These are phyloP conservation scores for Aureobasidium vineae DNA, from an alignment of 2,329 filamentous ascomycete species.

Conservation along the genomic window DNA sequence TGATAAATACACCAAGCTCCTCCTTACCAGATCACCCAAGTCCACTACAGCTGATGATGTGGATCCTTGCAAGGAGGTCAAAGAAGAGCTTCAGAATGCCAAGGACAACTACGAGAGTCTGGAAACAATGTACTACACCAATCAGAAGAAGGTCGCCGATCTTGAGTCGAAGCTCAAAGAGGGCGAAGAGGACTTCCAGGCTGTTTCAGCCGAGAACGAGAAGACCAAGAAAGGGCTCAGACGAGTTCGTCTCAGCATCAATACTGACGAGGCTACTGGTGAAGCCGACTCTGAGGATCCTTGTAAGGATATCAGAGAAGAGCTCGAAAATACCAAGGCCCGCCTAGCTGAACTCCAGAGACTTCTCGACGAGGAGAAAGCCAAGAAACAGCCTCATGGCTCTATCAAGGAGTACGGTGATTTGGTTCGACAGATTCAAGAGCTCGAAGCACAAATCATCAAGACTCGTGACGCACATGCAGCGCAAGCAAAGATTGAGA, in stretches of 20 bases:
- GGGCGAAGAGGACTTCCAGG: background rate
- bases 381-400: background rate
- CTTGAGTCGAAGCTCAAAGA: background rate
- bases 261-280: background rate
- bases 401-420: background rate
- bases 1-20: background rate
- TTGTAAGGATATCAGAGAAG: background rate
- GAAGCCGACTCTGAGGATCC: background rate
- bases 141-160: too few relatives aligned
- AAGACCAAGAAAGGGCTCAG: background rate
- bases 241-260: background rate
- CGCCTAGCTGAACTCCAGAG: background rate
- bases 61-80: slow-evolving; percentile 6
- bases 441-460: background rate
- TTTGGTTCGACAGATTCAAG: background rate
- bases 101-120: background rate
- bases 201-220: background rate
- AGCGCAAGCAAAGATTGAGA: background rate
- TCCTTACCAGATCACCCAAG: background rate
- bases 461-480: background rate
- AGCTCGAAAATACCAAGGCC: background rate
- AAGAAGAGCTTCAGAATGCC: background rate
- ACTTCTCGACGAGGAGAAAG: background rate
- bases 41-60: background rate
- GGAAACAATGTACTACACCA: too few relatives aligned